phyloP scores from a whole-genome alignment of 768 basidiomycete species.

The Mycena kentingensis region DNA sequence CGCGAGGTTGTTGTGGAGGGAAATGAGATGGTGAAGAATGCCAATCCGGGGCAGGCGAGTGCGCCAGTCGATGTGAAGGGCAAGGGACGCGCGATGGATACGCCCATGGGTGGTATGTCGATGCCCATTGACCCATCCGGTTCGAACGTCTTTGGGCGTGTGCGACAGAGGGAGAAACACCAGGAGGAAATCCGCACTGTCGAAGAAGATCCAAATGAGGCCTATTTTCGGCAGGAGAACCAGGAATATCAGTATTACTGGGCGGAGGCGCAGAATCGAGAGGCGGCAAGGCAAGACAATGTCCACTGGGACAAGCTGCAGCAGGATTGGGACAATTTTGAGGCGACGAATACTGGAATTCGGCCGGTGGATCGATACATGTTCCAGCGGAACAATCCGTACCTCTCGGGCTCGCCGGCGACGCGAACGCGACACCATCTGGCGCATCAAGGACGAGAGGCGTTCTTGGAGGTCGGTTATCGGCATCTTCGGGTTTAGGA shows the following conservation, averaged over 20 bases:
- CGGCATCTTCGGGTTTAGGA: constrained; percentile 18
- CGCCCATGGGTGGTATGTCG: too few species aligned
- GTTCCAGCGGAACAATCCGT: constrained; percentile 81
- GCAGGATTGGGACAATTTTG: constrained; percentile 78
- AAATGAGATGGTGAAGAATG: constrained; percentile 70
- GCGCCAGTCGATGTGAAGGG: constrained; percentile 57
- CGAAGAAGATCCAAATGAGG: constrained; percentile 55
- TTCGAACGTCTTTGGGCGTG: not conserved
- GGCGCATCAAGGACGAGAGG: constrained; percentile 38
- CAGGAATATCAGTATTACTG: constrained; percentile 65
- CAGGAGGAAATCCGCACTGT: not conserved
- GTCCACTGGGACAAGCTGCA: constrained; percentile 70
- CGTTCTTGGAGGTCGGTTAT: constrained; percentile 45
- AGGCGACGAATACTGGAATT: constrained; percentile 70
- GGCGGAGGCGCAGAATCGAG: constrained; percentile 38
- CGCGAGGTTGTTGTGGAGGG: constrained; percentile 76
- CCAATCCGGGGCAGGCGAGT: constrained; percentile 35
- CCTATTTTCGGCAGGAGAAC: constrained; percentile 74
- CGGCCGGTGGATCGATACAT: constrained; percentile 58
- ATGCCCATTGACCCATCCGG: constrained; percentile 1
- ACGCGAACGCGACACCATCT: constrained; percentile 53
- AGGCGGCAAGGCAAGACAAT: constrained; percentile 17
- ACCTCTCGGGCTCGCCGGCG: constrained; percentile 59
- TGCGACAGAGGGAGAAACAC: not conserved
- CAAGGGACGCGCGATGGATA: constrained; percentile 57